Evolutionary conservation across 441 rosid genomes (phyloP).

Genomic region (Croton laevigatus): DNA sequence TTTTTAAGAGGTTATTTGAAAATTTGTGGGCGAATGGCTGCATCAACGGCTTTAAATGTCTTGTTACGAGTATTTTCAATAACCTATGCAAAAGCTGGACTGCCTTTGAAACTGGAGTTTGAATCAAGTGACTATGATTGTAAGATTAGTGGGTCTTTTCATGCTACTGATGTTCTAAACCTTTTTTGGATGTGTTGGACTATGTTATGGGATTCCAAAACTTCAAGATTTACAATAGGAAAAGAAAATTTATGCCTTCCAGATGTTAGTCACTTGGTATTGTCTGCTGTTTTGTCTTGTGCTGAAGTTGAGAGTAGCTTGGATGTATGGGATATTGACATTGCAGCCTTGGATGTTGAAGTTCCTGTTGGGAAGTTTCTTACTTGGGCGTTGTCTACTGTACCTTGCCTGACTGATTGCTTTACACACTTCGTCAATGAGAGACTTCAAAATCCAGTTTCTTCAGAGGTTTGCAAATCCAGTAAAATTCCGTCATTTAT

Average conservation of each 20-base stretch:
- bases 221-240: constrained; percentile 12
- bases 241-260: constrained; percentile 46
- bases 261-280: constrained; percentile 53
- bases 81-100: constrained; percentile 41
- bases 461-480: constrained; percentile 41
- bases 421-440: constrained; percentile 49
- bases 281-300: constrained; percentile 64
- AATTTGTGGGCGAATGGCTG: constrained; percentile 78
- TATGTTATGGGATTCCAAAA: constrained; percentile 59
- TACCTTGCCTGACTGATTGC: constrained; percentile 60
- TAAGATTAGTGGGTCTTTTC: constrained; percentile 57
- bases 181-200: constrained; percentile 81
- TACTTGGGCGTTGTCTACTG: constrained; percentile 57
- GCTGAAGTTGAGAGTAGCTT: constrained; percentile 43
- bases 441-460: constrained; percentile 40
- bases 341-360: constrained; percentile 42
- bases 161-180: constrained; percentile 44
- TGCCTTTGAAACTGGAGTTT: constrained; percentile 52
- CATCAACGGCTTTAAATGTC: constrained; percentile 45
- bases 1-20: constrained; percentile 69
- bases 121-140: constrained; percentile 61
- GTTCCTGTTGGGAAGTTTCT: constrained; percentile 68
- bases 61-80: constrained; percentile 54
- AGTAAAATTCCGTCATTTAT: not conserved
- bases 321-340: constrained; percentile 55